phyloP scores from a whole-genome alignment of 495 filamentous ascomycete genomes.

The Emericellopsis terricola region DNA sequence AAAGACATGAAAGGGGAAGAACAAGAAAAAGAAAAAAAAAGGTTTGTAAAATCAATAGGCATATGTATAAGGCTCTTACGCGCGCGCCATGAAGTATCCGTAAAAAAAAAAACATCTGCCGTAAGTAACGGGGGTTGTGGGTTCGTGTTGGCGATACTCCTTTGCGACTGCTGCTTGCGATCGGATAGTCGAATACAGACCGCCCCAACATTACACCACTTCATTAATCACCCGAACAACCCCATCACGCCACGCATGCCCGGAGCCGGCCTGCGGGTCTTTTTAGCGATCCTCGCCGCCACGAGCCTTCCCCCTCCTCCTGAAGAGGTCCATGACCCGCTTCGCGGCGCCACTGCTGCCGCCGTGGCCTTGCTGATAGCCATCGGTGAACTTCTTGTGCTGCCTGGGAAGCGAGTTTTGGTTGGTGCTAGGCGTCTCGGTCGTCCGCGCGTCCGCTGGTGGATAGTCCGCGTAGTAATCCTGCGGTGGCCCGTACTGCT shows the following conservation, averaged over 20 bases:
- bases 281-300: constrained; percentile 29
- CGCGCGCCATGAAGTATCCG: too few species aligned
- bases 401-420: constrained; percentile 60
- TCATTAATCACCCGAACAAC: too few species aligned
- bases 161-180: neutral
- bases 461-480: constrained; percentile 18
- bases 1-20: constrained; percentile 2
- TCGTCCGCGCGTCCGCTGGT: constrained; percentile 1
- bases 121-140: neutral
- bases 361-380: constrained; percentile 65
- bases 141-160: neutral
- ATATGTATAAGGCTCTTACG: too few species aligned
- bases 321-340: constrained; percentile 96
- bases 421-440: constrained; percentile 2
- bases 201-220: too few species aligned
- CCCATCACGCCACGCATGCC: too few species aligned
- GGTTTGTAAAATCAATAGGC: too few species aligned
- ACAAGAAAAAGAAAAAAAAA: neutral
- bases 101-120: neutral
- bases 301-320: constrained; percentile 62
- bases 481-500: constrained; percentile 7
- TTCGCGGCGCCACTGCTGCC: constrained; percentile 74
- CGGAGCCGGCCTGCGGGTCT: too few species aligned
- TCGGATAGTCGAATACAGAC: neutral
- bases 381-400: constrained; percentile 67